Base-by-base conservation (phyloP, 225 moss, liverwort and hornwort species). In the Antitrichia curtipendula region DNA sequence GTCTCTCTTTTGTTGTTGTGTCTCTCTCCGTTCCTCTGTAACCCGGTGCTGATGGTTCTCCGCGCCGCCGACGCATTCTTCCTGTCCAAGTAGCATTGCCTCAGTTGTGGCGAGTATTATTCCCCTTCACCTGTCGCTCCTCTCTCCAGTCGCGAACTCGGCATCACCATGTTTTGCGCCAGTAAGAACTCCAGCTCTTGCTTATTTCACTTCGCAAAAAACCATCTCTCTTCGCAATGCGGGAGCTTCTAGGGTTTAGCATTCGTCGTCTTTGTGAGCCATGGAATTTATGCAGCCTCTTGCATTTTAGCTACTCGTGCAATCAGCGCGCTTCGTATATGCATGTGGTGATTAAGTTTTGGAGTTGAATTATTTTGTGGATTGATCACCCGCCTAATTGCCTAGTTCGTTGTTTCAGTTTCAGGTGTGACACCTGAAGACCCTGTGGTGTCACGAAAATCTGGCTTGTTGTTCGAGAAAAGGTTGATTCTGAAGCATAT, bases 351-450 rank as follows among this genome's bases (percentile, higher is more conserved):
- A 64, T 57, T 29, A 34, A 13, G 70, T 81, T 78, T 19, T 36
- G 85, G 64, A 82, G 71, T 71, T 45, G 31, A 54, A 45, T 45
- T 47, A 17, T 40, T 85, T 34, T 13, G 62, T 34, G 16, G 43
- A 52, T 76, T 84, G 43, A 70, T 59, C 52, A 54, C 62, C 36
- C 52, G 87, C 68, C 82, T 90, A 62, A 91, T 90, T 25, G 64
- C 70, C 32, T 75, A 32, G 38, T 57, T 89, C 56, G 28, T 79
- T 80, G 71, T 85, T 89, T 89, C 92, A 98, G 98, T 98, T 63
- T 98, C 96, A 87, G 98, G 98, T 84, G 93, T 98, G 83, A 96
- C 98, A 85, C 98, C 98, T 86, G 96, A 98, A 85, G 96, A 96
- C 83, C 98, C 98, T 49, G 98, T 98, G 85, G 94, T 98, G 86